Conservation (phyloP, 139 green algal genomes). For the Picochlorum sp. region DNA sequence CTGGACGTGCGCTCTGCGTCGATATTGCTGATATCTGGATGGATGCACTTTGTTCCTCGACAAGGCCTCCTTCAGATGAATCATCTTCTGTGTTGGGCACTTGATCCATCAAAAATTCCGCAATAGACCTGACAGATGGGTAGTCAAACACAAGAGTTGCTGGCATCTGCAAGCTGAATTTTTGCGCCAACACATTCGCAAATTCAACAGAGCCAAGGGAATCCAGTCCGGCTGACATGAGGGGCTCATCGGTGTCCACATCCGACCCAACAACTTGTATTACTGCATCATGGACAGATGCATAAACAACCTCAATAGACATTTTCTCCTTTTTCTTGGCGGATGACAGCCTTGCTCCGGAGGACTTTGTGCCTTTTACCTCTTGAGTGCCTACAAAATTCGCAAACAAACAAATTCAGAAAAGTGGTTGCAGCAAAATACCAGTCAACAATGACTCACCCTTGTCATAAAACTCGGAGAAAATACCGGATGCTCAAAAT, state of each 20-base stretch:
- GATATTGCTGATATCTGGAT: no score
- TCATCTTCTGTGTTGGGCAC: constrained; percentile 10
- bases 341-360: not conserved
- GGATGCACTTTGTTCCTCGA: no score
- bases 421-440: not conserved
- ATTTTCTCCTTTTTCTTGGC: constrained; percentile 14
- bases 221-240: constrained; percentile 61
- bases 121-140: constrained; percentile 32
- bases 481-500: constrained; percentile 7
- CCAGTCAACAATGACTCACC: not conserved
- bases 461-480: constrained; percentile 17
- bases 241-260: constrained; percentile 32
- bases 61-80: not conserved
- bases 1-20: no score
- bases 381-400: not conserved
- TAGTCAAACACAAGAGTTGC: constrained; percentile 66
- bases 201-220: constrained; percentile 43
- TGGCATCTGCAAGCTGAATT: constrained; percentile 43
- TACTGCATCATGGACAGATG: constrained; percentile 13
- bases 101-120: constrained; percentile 16
- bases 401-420: not conserved
- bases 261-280: constrained; percentile 23
- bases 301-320: not conserved
- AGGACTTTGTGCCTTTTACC: not conserved
- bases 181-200: constrained; percentile 56